Percentiles rank a stretch among this genome's conserved stretches.
These are phyloP conservation scores for Anisodus acutangulus DNA, from an alignment of 257 asterid species.

Conservation along the genomic window DNA sequence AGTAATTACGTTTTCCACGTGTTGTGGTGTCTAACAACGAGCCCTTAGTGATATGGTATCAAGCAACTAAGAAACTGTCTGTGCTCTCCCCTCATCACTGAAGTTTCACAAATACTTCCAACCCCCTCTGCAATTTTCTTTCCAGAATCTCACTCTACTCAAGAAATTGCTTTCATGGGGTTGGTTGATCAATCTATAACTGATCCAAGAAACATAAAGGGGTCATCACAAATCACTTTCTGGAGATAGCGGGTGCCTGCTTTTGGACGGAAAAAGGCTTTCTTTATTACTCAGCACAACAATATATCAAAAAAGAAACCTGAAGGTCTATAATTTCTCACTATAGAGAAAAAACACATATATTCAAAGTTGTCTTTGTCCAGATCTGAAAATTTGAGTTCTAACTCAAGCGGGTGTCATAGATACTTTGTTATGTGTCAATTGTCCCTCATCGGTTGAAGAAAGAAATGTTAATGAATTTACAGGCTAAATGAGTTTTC, in stretches of 20 bases:
- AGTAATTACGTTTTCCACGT: no score
- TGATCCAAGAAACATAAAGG: constrained; percentile 25
- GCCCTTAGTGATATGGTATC: constrained; percentile 88
- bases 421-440: no score
- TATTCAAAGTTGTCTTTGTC: no score
- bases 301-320: no score
- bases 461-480: no score
- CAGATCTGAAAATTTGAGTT: no score
- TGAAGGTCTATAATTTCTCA: no score
- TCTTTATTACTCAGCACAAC: background rate
- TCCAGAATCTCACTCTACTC: background rate
- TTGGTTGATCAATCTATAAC: background rate
- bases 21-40: no score
- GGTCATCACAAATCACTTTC: constrained; percentile 24
- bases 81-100: constrained; percentile 46
- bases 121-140: background rate
- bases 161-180: background rate
- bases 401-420: no score
- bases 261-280: background rate
- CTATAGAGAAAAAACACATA: no score
- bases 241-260: background rate
- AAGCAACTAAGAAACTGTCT: constrained; percentile 75
- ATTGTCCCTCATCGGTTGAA: no score
- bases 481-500: no score
- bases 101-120: background rate